These are phyloP conservation scores for Penicillium occitanis DNA, from an alignment of 2,329 filamentous ascomycete species.

Conservation along the genomic window DNA sequence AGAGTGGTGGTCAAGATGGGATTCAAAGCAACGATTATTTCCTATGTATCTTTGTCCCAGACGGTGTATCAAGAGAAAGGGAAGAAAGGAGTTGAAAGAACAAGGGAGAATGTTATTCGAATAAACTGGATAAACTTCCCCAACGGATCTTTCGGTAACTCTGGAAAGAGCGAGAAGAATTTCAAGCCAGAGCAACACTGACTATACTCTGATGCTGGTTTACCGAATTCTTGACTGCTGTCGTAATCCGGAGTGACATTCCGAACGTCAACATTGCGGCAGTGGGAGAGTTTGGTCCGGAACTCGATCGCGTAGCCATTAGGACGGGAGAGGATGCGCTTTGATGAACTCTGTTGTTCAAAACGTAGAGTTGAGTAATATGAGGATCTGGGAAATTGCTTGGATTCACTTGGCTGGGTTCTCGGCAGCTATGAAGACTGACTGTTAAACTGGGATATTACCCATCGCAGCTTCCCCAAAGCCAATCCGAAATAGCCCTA, in stretches of 20 bases:
- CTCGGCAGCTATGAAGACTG: too few relatives aligned
- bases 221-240: background rate
- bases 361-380: background rate
- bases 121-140: conserved; percentile 2
- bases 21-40: background rate
- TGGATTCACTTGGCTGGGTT: background rate
- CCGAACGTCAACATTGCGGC: conserved; percentile 22
- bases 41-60: background rate
- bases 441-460: background rate
- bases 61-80: background rate
- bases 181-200: background rate
- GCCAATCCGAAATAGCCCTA: background rate
- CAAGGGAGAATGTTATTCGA: background rate
- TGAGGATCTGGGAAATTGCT: background rate
- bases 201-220: background rate
- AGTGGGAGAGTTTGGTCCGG: conserved; percentile 6
- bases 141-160: conserved; percentile 17
- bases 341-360: background rate
- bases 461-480: background rate
- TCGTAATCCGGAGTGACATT: conserved; percentile 4
- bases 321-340: background rate
- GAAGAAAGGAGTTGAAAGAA: background rate
- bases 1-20: background rate
- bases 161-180: background rate
- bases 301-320: conserved; percentile 18